Percentiles rank a stretch among this genome's conserved stretches.
phyloP scores from a whole-genome alignment of 345 rosid species.

The Salix udensis region DNA sequence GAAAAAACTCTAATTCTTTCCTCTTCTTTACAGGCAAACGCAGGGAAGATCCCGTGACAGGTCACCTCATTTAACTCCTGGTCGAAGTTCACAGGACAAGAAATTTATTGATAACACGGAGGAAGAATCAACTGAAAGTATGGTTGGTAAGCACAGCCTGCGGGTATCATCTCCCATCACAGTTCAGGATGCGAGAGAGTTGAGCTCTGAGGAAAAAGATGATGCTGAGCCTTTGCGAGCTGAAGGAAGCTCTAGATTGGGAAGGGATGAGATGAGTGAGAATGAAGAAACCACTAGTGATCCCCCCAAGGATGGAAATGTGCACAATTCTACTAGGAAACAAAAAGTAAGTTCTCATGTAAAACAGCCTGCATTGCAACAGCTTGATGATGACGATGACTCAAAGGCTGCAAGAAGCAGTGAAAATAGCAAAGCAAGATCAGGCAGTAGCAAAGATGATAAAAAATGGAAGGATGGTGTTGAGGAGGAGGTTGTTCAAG shows the following conservation, averaged over 20 bases:
- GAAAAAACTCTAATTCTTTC: neutral
- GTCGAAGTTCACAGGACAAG: slow-evolving; percentile 39
- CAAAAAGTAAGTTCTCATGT: slow-evolving; percentile 36
- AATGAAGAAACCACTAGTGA: slow-evolving; percentile 27
- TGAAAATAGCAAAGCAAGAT: slow-evolving; percentile 84
- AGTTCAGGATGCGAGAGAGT: slow-evolving; percentile 42
- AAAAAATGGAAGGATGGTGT: slow-evolving; percentile 57
- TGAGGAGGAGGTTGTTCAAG: slow-evolving; percentile 89
- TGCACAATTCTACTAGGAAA: slow-evolving; percentile 30
- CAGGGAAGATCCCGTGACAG: slow-evolving; percentile 32
- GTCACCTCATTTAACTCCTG: slow-evolving; percentile 47
- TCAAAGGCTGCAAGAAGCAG: slow-evolving; percentile 83
- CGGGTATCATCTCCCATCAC: slow-evolving; percentile 39
- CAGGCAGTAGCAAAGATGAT: slow-evolving; percentile 76
- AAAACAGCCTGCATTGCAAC: slow-evolving; percentile 43
- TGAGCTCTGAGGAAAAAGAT: slow-evolving; percentile 58
- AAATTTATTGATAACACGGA: slow-evolving; percentile 38
- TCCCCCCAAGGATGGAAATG: slow-evolving; percentile 24
- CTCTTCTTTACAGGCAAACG: slow-evolving; percentile 26
- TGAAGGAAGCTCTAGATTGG: slow-evolving; percentile 50
- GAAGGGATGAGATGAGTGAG: slow-evolving; percentile 37
- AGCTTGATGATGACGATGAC: slow-evolving; percentile 63
- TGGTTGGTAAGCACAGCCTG: slow-evolving; percentile 45
- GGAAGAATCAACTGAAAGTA: slow-evolving; percentile 59
- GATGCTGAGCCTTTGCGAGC: slow-evolving; percentile 27